Evolutionary conservation across 257 asterid species (phyloP), one percentile per base, ranked within the genome.

Genomic region (Gentiana straminea): DNA sequence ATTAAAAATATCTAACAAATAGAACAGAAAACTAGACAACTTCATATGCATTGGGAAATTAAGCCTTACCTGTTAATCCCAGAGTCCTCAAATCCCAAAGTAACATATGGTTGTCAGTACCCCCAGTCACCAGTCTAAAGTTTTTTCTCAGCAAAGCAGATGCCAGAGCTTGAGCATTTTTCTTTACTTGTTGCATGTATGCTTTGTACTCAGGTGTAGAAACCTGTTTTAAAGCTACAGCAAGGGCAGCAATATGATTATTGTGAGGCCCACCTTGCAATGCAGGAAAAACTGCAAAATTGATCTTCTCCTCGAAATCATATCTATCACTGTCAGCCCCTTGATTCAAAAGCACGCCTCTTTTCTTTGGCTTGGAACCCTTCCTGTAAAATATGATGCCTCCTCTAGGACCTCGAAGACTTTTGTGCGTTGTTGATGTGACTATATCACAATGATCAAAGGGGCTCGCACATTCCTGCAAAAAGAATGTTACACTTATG

Each of bases 241-340:
- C 96, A 57, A 88, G 82, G 58, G 94, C 95, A 0, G 94, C 96
- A 70, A 88, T 88, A 73, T 82, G 95, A 71, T 88, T 83, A 64
- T 88, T 85, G 80, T 88, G 96, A 4, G 96, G 96, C 49, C 96
- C 96, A 41, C 96, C 94, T 74, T 88, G 96, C 61, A 88, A 51
- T 36, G 87, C 90, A 5, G 96, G 94, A 63, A 85, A 88, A 73
- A 88, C 96, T 55, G 94, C 95, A 72, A 85, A 84, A 63, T 82
- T 84, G 62, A 88, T 88, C 76, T 81, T 88, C 53, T 85, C 96
- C 79, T 88, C 96, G 59, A 88, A 88, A 63, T 88, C 96, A 59
- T 88, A 88, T 54, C 57, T 83, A 58, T 83, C 96, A 65, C 79
- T 64, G 24, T 70, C 82, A 69, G 76, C 92, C 33, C 81, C 88